Percentiles rank a stretch among this genome's conserved stretches.
Conservation (phyloP, 176 grass and related monocot species). For the Aegilops umbellulata region DNA sequence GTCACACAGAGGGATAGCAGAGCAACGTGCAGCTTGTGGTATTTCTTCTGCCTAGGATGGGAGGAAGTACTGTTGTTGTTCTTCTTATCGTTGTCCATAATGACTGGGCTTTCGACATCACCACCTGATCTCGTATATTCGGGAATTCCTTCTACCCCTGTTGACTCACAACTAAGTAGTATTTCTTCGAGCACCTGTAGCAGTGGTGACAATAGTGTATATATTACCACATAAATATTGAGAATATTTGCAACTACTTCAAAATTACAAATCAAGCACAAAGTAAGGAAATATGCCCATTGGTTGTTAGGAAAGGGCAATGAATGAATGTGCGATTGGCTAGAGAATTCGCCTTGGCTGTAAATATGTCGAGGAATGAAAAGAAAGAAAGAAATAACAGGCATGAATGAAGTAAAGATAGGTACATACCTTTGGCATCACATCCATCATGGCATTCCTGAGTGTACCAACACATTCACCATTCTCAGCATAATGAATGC, state of each 20-base stretch:
- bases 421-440: neutral
- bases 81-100: neutral
- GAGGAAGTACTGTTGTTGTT: neutral
- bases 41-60: neutral
- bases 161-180: neutral
- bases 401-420: neutral
- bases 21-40: neutral
- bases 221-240: neutral
- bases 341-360: neutral
- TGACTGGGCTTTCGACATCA: neutral
- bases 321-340: neutral
- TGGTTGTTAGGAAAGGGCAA: neutral
- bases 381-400: neutral
- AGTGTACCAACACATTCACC: neutral
- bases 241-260: too few relatives aligned
- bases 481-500: neutral
- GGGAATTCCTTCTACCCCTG: neutral
- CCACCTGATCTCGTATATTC: neutral
- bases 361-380: neutral
- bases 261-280: neutral
- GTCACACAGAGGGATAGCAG: neutral
- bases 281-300: neutral
- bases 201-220: neutral
- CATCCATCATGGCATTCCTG: neutral
- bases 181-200: neutral